Evolutionary conservation across 176 grass and related monocot genomes (phyloP).

Genomic region (Aegilops umbellulata): DNA sequence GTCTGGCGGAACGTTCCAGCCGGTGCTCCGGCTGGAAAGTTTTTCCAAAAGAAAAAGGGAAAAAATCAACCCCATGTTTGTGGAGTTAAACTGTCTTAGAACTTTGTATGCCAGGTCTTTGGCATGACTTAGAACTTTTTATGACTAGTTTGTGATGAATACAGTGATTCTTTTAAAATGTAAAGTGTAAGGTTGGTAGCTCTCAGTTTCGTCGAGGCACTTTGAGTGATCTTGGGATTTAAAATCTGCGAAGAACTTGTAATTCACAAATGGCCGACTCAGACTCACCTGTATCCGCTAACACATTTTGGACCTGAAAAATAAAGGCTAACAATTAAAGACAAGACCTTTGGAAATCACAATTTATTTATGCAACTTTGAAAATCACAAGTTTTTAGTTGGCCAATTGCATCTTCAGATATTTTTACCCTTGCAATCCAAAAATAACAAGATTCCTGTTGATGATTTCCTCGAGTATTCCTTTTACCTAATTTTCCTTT

Average conservation of each 20-base stretch:
- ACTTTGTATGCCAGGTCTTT: not conserved
- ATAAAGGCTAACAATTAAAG: not conserved
- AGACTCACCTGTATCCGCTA: not conserved
- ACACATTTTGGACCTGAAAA: not conserved
- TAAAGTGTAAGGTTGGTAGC: not conserved
- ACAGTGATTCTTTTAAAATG: not conserved
- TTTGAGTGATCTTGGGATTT: not conserved
- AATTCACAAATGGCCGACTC: not conserved
- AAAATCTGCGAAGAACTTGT: not conserved
- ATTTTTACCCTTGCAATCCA: not conserved
- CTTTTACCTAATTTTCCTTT: not conserved
- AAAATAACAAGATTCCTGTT: not conserved
- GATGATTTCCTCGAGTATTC: not conserved
- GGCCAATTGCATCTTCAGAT: constrained; percentile 6
- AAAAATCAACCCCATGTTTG: not conserved
- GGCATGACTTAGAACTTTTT: not conserved
- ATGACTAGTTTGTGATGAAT: not conserved
- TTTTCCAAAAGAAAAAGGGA: too few species aligned
- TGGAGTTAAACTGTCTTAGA: not conserved
- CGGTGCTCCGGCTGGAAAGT: too few species aligned
- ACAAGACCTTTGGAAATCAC: not conserved
- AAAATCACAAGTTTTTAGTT: not conserved
- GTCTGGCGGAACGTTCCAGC: too few species aligned
- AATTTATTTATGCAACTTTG: not conserved
- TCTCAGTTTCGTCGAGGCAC: not conserved